Percentiles rank a stretch among this genome's conserved stretches.
Conservation (phyloP, 257 asterid species). For the Rubia yunnanensis region DNA sequence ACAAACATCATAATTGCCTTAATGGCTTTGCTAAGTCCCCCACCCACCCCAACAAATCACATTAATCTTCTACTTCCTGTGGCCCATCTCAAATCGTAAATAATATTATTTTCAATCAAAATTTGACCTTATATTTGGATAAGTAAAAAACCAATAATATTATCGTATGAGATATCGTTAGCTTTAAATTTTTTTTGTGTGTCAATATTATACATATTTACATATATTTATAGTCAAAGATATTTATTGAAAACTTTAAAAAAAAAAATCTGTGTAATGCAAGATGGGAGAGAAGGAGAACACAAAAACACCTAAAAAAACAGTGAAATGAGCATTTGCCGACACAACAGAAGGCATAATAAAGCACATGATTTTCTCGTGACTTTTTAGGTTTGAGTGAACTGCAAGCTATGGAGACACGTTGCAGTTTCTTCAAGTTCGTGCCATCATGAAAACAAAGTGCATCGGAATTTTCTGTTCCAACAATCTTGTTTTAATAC, state of each 20-base stretch:
- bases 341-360: neutral
- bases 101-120: no score
- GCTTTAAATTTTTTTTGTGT: no score
- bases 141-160: no score
- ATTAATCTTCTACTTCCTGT: no score
- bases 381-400: conserved; percentile 1
- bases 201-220: no score
- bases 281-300: no score
- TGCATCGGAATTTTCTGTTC: conserved; percentile 17
- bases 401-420: conserved; percentile 41
- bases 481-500: neutral
- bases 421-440: conserved; percentile 36
- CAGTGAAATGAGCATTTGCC: neutral
- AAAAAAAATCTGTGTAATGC: no score
- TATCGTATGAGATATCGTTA: no score
- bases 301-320: neutral
- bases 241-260: no score
- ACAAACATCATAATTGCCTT: neutral
- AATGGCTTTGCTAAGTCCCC: neutral
- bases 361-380: conserved; percentile 19
- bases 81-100: no score
- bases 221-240: no score
- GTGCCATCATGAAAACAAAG: conserved; percentile 25
- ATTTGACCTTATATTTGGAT: no score
- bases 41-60: neutral